phyloP scores from a whole-genome alignment of 192 early-diverging fungal species.

The Polychytrium aggregatum region DNA sequence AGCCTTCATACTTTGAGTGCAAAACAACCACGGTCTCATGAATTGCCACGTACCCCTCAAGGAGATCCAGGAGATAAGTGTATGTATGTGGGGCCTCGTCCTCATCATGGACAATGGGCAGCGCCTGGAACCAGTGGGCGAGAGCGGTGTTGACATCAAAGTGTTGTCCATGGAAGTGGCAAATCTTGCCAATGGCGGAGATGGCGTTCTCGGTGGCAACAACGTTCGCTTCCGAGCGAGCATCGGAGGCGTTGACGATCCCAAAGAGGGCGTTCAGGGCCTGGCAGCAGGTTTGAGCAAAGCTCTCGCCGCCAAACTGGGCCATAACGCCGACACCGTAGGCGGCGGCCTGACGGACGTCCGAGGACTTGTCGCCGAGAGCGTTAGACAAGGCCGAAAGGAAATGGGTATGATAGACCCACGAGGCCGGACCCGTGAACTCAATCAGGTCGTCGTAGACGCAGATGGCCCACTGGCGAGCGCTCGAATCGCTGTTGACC shows the following conservation, averaged over 20 bases:
- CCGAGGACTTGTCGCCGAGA: constrained; percentile 42
- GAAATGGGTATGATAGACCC: constrained; percentile 53
- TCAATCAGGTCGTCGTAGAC: constrained; percentile 89
- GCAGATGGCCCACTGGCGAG: constrained; percentile 88
- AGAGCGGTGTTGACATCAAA: constrained; percentile 26
- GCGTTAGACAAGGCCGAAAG: constrained; percentile 48
- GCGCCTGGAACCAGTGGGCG: constrained; percentile 55
- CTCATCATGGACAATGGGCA: constrained; percentile 82
- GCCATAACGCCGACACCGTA: constrained; percentile 92
- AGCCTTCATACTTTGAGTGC: background rate
- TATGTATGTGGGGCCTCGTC: constrained; percentile 75
- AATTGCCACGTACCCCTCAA: constrained; percentile 6
- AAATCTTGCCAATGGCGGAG: constrained; percentile 83
- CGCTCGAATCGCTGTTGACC: background rate
- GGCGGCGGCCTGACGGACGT: constrained; percentile 87
- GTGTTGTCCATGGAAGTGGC: constrained; percentile 4
- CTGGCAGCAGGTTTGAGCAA: constrained; percentile 56
- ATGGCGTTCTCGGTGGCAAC: constrained; percentile 89
- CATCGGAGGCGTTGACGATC: constrained; percentile 47
- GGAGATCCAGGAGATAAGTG: constrained; percentile 27
- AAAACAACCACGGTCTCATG: background rate
- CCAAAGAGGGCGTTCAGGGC: constrained; percentile 69
- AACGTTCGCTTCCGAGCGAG: constrained; percentile 63
- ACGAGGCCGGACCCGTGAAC: constrained; percentile 67
- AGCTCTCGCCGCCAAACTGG: constrained; percentile 74